Base-by-base conservation (phyloP, 495 filamentous ascomycete genomes). In the Tuber melanosporum region DNA sequence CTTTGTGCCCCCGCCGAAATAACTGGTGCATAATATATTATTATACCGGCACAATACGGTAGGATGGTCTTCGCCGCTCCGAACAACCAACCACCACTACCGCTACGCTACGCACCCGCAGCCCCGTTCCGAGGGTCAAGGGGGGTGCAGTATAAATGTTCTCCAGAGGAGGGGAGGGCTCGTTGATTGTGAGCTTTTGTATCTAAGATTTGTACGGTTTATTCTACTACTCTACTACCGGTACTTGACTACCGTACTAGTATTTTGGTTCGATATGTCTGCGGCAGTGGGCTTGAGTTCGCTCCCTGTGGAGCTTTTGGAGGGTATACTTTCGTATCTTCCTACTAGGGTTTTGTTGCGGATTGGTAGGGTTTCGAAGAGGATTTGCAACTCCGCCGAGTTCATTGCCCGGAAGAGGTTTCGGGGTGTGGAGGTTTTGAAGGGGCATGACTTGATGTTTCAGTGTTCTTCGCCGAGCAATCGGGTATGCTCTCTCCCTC, bases 221-320 rank as follows among this genome's bases (percentile, higher is more conserved):
- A 17, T 20, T 75, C 22, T 42, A 49, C 42, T 39, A 75, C 45
- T 41, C 2, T 47, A 15, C 32, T 41, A 41, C 39, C 3, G 3
- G 1, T 39, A 39, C 4, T 41, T 41, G 4, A 36, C 43, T 49
- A 12, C 19, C 22, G 22, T 42, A 57, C 22, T 0, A 19, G 22
- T 26, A n/a, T 57, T 57, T 57, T 26, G 49, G 22, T n/a, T 73
- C 17, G n/a, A 26, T n/a, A 73, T 73, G 39, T 46, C 71, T 73
- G 22, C 1, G 71, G 32, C 2, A 8, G 32, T 72, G 15, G 46
- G 71, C 42, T 36, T 72, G 17, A 41, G 46, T 32, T 42, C 77
- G 7, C 80, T 82, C 52, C 80, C 80, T 1, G 52, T 71, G 17
- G 80, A 82, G 75, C 71, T 82, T 47, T 76, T 82, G 72, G 77